Base-by-base conservation (phyloP, 306 rosid genomes). In the Vicia villosa region DNA sequence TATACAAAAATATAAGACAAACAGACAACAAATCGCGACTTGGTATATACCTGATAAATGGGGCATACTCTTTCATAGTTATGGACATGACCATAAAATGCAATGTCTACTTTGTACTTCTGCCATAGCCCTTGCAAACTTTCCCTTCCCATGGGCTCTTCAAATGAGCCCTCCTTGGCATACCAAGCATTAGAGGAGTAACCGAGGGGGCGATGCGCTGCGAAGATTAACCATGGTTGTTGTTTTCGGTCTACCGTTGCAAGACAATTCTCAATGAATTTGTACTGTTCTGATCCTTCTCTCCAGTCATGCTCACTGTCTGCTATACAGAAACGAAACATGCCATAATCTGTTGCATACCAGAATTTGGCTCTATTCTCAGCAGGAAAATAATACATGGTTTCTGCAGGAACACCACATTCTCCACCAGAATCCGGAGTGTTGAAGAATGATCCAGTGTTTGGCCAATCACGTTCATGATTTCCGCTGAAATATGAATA, bases 251-350 rank as follows among this genome's bases (percentile, higher is more conserved):
- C 96, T 0, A 76, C 91, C 0, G 94, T 84, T 65, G 97, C 93
- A 80, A 86, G 81, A 72, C 96, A 90, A 14, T 84, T 84, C 66
- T 93, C 94, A 46, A 93, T 90, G 88, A 92, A 93, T 79, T 58
- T 83, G 86, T 85, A 83, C 22, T 90, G 91, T 66, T 92, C 96
- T 6, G 93, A 45, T 42, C 96, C 98, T 70, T 93, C 93, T 63
- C 96, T 88, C 96, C 96, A 93, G 68, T 93, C 96, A 62, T 93
- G 96, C 60, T 93, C 98, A 61, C 85, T 83, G 30, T 90, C 94
- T 8, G 86, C 97, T 74, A 93, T 60, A 21, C 98, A 93, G 78
- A 88, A 93, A 26, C 79, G 91, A 64, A 86, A 93, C 91, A 90
- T 69, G 36, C 96, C 98, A 70, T 88, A 90, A 74, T 93, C 97